Conservation (phyloP, 2,329 filamentous ascomycete species). For the Ceratocystis harringtonii region DNA sequence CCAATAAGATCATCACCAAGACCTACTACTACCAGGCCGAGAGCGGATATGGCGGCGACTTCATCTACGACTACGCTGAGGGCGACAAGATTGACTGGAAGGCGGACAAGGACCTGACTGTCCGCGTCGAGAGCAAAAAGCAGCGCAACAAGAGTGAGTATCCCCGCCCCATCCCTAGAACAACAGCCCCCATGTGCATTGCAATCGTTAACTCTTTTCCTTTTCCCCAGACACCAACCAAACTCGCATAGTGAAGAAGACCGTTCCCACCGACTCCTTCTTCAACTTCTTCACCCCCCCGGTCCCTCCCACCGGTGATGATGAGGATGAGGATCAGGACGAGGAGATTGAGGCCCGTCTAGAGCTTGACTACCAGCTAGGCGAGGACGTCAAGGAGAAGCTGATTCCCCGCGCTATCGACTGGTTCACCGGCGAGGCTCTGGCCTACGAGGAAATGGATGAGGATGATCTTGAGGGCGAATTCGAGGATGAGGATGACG, state of each 20-base stretch:
- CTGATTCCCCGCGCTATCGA: slow-evolving; percentile 95
- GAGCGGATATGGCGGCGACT: slow-evolving; percentile 95
- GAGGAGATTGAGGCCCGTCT: slow-evolving; percentile 94
- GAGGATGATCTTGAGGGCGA: slow-evolving; percentile 68
- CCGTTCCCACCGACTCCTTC: slow-evolving; percentile 95
- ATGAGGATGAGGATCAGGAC: slow-evolving; percentile 56
- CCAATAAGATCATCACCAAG: slow-evolving; percentile 93
- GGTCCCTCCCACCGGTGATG: slow-evolving; percentile 61
- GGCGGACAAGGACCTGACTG: slow-evolving; percentile 78
- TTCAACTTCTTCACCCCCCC: slow-evolving; percentile 98
- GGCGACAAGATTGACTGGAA: slow-evolving; percentile 98
- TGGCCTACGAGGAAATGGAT: slow-evolving; percentile 88
- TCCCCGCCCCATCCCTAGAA: neutral
- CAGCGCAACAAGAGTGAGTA: slow-evolving; percentile 94
- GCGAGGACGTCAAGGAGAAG: slow-evolving; percentile 99
- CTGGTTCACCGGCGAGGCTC: slow-evolving; percentile 97
- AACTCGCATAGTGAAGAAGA: slow-evolving; percentile 97
- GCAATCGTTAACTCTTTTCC: neutral
- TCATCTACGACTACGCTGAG: slow-evolving; percentile 98
- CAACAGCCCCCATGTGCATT: neutral
- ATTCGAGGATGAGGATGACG: slow-evolving; percentile 86
- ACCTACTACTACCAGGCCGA: slow-evolving; percentile 99
- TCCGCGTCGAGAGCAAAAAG: slow-evolving; percentile 96
- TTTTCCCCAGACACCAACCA: slow-evolving; percentile 75
- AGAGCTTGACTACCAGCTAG: slow-evolving; percentile 95